Conservation (phyloP, 2,329 filamentous ascomycete species). For the Hypoxylon sp. region DNA sequence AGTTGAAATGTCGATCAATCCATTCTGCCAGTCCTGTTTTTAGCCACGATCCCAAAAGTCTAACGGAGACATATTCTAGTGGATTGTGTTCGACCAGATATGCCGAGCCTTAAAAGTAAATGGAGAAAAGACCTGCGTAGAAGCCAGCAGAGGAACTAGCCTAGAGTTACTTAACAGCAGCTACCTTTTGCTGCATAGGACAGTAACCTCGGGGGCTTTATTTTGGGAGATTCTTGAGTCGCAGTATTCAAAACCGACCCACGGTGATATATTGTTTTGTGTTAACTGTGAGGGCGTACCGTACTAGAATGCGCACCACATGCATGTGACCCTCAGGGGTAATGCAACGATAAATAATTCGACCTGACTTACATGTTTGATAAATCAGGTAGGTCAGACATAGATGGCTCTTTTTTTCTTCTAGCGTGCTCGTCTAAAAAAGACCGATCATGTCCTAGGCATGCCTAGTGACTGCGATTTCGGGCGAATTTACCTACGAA, state of each 20-base stretch:
- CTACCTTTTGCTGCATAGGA: neutral
- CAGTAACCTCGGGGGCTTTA: neutral
- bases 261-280: neutral
- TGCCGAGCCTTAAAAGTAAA: constrained; percentile 2
- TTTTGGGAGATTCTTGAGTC: neutral
- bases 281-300: neutral
- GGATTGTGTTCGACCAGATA: neutral
- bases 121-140: neutral
- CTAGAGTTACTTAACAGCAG: neutral
- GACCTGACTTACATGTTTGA: neutral
- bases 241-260: neutral
- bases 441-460: neutral
- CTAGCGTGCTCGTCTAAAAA: constrained; percentile 4
- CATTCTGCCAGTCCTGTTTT: neutral
- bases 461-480: neutral
- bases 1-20: neutral
- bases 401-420: neutral
- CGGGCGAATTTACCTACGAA: constrained; percentile 1
- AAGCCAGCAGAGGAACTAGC: neutral
- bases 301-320: neutral
- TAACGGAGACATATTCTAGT: neutral
- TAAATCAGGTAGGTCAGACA: neutral
- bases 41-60: neutral
- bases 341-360: neutral
- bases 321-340: neutral